Conservation (phyloP, 2,329 filamentous ascomycete genomes). For the Aspergillus candidus region DNA sequence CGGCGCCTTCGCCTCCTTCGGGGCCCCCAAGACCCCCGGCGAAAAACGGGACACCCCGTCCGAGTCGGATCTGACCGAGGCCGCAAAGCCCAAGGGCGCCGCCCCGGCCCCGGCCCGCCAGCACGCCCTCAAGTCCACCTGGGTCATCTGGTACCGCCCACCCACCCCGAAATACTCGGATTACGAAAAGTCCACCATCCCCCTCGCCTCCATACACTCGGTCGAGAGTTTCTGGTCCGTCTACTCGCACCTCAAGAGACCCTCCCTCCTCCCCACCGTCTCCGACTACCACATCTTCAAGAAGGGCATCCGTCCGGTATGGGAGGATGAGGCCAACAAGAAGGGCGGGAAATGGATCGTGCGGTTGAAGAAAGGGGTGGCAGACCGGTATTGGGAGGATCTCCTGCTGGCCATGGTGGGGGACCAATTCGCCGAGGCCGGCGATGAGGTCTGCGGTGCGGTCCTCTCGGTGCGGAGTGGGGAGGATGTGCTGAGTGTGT, state of each 20-base stretch:
- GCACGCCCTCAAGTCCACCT: constrained; percentile 72
- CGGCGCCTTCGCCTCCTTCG: constrained; percentile 94
- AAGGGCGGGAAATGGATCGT: constrained; percentile 97
- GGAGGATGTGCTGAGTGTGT: constrained; percentile 95
- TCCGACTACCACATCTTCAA: constrained; percentile 99
- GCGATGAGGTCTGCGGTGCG: constrained; percentile 89
- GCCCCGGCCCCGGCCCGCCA: constrained; percentile 27
- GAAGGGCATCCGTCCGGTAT: constrained; percentile 90
- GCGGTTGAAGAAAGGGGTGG: constrained; percentile 92
- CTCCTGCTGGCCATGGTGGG: constrained; percentile 83
- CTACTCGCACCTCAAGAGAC: constrained; percentile 82
- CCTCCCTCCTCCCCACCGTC: constrained; percentile 79
- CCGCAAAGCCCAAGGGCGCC: constrained; percentile 37
- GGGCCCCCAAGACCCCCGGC: constrained; percentile 74
- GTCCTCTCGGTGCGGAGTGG: constrained; percentile 92
- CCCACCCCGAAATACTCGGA: constrained; percentile 96
- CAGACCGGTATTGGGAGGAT: constrained; percentile 96
- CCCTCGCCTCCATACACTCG: constrained; percentile 73
- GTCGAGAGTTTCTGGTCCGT: constrained; percentile 89
- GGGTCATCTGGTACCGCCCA: constrained; percentile 96
- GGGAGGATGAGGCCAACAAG: constrained; percentile 97
- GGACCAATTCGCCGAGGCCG: constrained; percentile 87
- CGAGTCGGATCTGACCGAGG: constrained; percentile 25
- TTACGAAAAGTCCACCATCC: constrained; percentile 93
- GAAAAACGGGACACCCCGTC: constrained; percentile 59